Percentiles rank a stretch among this genome's conserved stretches.
phyloP scores from a whole-genome alignment of 2,329 filamentous ascomycete species.

The Paraphaeosphaeria sporulosa region DNA sequence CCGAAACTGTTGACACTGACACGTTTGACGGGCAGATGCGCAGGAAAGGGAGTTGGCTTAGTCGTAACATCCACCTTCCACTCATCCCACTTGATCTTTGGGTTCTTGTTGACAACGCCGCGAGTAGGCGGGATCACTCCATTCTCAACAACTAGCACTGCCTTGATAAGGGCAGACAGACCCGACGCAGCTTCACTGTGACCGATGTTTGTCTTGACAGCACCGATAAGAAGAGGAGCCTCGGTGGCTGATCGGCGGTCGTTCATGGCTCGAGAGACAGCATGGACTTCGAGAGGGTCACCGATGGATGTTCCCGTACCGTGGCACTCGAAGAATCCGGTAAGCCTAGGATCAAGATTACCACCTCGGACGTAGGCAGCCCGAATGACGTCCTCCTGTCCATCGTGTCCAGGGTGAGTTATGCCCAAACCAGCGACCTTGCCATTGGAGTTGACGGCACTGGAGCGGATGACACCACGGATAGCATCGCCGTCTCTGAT shows the following conservation, averaged over 20 bases:
- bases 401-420: constrained; percentile 60
- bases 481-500: constrained; percentile 63
- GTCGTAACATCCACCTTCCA: constrained; percentile 6
- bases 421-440: constrained; percentile 56
- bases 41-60: constrained; percentile 13
- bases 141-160: constrained; percentile 48
- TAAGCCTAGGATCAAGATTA: neutral
- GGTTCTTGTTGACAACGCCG: constrained; percentile 37
- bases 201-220: constrained; percentile 48
- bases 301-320: constrained; percentile 63
- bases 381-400: constrained; percentile 46
- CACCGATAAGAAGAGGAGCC: constrained; percentile 15
- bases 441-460: constrained; percentile 57
- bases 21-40: constrained; percentile 21
- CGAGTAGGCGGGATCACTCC: constrained; percentile 35
- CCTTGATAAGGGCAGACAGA: constrained; percentile 47
- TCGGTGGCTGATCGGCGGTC: neutral
- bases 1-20: constrained; percentile 55
- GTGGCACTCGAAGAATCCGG: constrained; percentile 38
- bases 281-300: constrained; percentile 22
- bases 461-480: constrained; percentile 29
- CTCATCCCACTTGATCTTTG: neutral
- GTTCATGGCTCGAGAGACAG: neutral
- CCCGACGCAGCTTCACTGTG: constrained; percentile 50
- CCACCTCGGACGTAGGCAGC: constrained; percentile 31